Evolutionary conservation across 164 flowering plant species (phyloP), one percentile per base, ranked within the genome.

Genomic region (Buxus sempervirens): DNA sequence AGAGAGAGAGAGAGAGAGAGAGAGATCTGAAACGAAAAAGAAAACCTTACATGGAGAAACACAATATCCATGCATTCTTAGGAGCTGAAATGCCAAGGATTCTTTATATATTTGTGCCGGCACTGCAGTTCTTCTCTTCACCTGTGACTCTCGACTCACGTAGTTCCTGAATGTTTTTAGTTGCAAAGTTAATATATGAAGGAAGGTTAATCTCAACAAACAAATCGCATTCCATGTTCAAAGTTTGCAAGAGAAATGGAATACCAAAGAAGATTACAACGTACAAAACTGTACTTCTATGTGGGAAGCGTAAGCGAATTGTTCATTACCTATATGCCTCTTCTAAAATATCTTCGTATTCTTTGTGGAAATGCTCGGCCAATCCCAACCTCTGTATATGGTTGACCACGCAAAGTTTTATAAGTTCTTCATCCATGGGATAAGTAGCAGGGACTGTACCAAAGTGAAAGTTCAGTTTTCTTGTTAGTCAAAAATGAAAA

Each of bases 11-110:
- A 41, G n/a, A n/a, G n/a, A n/a, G n/a, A n/a, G n/a, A n/a, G n/a
- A n/a, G n/a, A n/a, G n/a, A n/a, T n/a, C n/a, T n/a, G n/a, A n/a
- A n/a, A n/a, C n/a, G n/a, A n/a, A n/a, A n/a, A n/a, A n/a, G n/a
- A n/a, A n/a, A n/a, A 5, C 45, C 45, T 41, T 41, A 41, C 45
- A 9, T 51, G 81, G 77, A 10, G 70, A 70, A 8, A 78, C 64
- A 6, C 22, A 48, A 62, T 75, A 71, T 0, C 83, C 83, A 53
- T 71, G 79, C 72, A 75, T 70, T 38, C 83, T 58, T 6, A 78
- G 63, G 18, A 80, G 45, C 12, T 12, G 45, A 41, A 41, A 41
- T 41, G n/a, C n/a, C n/a, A n/a, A n/a, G n/a, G n/a, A n/a, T n/a
- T n/a, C n/a, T n/a, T n/a, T n/a, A n/a, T n/a, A n/a, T n/a, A n/a